phyloP scores from a whole-genome alignment of 768 basidiomycete genomes.

The Russula earlei region DNA sequence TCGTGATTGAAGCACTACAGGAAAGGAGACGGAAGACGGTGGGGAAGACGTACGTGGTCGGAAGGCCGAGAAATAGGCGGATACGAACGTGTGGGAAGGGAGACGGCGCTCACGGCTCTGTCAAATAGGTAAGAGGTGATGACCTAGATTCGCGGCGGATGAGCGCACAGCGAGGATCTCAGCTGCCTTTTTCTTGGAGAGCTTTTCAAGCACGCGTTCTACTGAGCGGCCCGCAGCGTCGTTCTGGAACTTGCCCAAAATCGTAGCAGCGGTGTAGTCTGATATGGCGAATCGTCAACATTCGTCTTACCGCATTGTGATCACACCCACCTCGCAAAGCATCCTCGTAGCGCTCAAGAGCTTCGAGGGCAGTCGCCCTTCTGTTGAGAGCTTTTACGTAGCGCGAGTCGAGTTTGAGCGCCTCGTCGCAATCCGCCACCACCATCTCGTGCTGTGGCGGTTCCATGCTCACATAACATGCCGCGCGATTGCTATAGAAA shows the following conservation, averaged over 20 bases:
- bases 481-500: slow-evolving; percentile 94
- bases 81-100: slow-evolving; percentile 86
- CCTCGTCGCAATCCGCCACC: slow-evolving; percentile 81
- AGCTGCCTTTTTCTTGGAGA: slow-evolving; percentile 62
- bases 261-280: slow-evolving; percentile 97
- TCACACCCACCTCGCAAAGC: slow-evolving; percentile 60
- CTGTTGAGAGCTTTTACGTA: slow-evolving; percentile 92
- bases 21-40: slow-evolving; percentile 1
- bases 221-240: slow-evolving; percentile 68
- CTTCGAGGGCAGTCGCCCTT: slow-evolving; percentile 78
- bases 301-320: neutral
- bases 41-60: slow-evolving; percentile 54
- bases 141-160: neutral
- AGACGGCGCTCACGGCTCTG: slow-evolving; percentile 71
- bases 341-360: slow-evolving; percentile 62
- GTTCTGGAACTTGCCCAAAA: slow-evolving; percentile 88
- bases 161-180: slow-evolving; percentile 57
- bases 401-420: slow-evolving; percentile 68
- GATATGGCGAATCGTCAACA: neutral
- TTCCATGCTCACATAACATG: slow-evolving; percentile 89
- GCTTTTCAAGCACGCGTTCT: slow-evolving; percentile 84
- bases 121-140: slow-evolving; percentile 1
- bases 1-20: neutral
- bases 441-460: slow-evolving; percentile 79
- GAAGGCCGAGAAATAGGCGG: slow-evolving; percentile 96